Percentiles rank a stretch among this genome's conserved stretches.
These are phyloP conservation scores for Penicillium flavigenum DNA, from an alignment of 495 filamentous ascomycete species.

Conservation along the genomic window DNA sequence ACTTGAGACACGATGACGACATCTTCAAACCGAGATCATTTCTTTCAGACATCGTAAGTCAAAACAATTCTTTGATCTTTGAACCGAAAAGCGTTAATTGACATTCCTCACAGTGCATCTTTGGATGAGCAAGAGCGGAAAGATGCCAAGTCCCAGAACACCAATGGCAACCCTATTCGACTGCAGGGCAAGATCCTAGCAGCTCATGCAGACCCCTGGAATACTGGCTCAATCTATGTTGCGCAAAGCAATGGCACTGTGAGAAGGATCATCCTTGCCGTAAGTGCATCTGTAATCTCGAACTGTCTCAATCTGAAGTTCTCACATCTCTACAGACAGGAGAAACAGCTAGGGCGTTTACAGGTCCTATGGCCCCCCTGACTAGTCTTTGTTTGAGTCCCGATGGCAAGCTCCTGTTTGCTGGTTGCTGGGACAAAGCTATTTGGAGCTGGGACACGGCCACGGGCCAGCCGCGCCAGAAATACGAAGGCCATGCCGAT, in stretches of 20 bases:
- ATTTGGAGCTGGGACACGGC: constrained; percentile 78
- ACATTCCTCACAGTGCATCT: constrained; percentile 55
- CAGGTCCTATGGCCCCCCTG: constrained; percentile 75
- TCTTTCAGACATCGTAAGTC: constrained; percentile 75
- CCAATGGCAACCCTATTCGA: constrained; percentile 74
- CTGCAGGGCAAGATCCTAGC: constrained; percentile 85
- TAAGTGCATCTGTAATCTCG: constrained; percentile 52
- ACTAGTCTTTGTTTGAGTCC: constrained; percentile 73
- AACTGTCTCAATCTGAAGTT: not conserved
- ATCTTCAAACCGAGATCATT: constrained; percentile 67
- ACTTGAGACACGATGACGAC: constrained; percentile 54
- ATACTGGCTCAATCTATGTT: constrained; percentile 64
- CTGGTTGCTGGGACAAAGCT: constrained; percentile 89
- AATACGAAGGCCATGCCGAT: constrained; percentile 78
- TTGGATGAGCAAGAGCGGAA: constrained; percentile 70
- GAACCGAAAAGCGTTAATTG: constrained; percentile 11
- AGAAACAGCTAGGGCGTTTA: constrained; percentile 55
- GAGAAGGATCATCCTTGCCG: constrained; percentile 69
- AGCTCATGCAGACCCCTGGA: constrained; percentile 64
- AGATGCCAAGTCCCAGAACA: constrained; percentile 77
- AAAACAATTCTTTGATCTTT: not conserved
- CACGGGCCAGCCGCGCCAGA: constrained; percentile 49
- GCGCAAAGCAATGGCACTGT: constrained; percentile 81
- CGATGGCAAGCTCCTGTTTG: constrained; percentile 63
- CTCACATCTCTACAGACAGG: constrained; percentile 40